Evolutionary conservation across 805 yeast genomes (phyloP).

Genomic region (Ogataea allantospora): DNA sequence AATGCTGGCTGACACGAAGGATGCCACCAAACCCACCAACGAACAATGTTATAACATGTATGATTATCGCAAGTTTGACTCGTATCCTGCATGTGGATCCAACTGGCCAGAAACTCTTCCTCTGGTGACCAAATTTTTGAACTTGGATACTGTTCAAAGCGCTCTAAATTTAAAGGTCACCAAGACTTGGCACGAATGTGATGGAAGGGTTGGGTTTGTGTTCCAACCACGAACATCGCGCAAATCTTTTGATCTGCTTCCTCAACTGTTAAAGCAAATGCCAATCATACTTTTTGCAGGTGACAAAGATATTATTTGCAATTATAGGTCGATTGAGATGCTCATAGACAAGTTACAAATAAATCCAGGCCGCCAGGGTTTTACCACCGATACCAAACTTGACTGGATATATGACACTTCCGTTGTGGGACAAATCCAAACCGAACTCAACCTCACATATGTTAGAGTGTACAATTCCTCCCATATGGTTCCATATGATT

Average conservation of each 20-base stretch:
- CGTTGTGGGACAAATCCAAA: constrained; percentile 38
- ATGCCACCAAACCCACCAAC: constrained; percentile 27
- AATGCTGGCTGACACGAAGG: constrained; percentile 36
- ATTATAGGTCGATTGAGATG: constrained; percentile 55
- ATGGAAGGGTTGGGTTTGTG: constrained; percentile 49
- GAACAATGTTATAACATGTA: constrained; percentile 78
- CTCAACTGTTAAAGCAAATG: constrained; percentile 54
- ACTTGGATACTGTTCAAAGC: constrained; percentile 41
- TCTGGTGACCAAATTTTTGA: constrained; percentile 50
- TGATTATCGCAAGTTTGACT: constrained; percentile 67
- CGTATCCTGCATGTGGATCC: constrained; percentile 84
- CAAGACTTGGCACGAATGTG: constrained; percentile 75
- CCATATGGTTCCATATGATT: constrained; percentile 92
- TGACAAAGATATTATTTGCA: constrained; percentile 85
- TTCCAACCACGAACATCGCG: constrained; percentile 52
- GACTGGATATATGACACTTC: constrained; percentile 46
- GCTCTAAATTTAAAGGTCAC: constrained; percentile 48
- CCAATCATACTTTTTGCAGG: constrained; percentile 82
- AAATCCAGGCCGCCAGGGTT: constrained; percentile 65
- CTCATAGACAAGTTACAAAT: constrained; percentile 53
- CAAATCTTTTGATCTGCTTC: constrained; percentile 68
- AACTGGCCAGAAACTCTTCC: constrained; percentile 80
- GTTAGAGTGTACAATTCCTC: constrained; percentile 73
- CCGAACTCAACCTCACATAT: constrained; percentile 72
- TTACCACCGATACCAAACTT: constrained; percentile 28